These are phyloP conservation scores for Trematosphaeria pertusa DNA, from an alignment of 2,329 filamentous ascomycete genomes.

Conservation along the genomic window DNA sequence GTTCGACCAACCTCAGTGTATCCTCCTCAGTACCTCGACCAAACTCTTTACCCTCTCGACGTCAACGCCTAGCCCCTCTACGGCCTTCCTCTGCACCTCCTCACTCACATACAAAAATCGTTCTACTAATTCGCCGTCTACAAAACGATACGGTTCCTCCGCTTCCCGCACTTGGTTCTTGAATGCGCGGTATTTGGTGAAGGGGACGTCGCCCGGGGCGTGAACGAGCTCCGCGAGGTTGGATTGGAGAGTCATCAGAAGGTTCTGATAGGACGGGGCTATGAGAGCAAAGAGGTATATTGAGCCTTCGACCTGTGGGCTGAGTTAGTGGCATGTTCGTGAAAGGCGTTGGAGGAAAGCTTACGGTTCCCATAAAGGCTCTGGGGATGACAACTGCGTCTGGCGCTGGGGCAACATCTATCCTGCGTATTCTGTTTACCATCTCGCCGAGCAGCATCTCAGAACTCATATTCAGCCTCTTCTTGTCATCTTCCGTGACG, in stretches of 20 bases:
- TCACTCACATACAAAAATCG: slow-evolving; percentile 77
- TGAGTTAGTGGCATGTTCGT: slow-evolving; percentile 16
- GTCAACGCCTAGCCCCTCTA: slow-evolving; percentile 62
- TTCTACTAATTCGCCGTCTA: slow-evolving; percentile 92
- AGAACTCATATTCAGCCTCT: slow-evolving; percentile 73
- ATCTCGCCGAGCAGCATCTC: slow-evolving; percentile 91
- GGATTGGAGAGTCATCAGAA: slow-evolving; percentile 82
- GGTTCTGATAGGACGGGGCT: slow-evolving; percentile 72
- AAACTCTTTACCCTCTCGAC: slow-evolving; percentile 64
- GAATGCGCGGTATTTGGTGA: slow-evolving; percentile 83
- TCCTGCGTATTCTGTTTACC: slow-evolving; percentile 83
- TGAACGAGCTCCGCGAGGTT: slow-evolving; percentile 71
- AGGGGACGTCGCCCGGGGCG: slow-evolving; percentile 76
- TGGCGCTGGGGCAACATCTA: slow-evolving; percentile 70
- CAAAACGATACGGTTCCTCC: slow-evolving; percentile 81
- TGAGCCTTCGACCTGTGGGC: slow-evolving; percentile 77
- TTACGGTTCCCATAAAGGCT: slow-evolving; percentile 88
- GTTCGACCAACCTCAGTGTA: no score
- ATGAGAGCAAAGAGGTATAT: slow-evolving; percentile 91
- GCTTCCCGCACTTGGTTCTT: slow-evolving; percentile 73
- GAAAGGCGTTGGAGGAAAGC: slow-evolving; percentile 35
- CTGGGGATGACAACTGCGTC: slow-evolving; percentile 76
- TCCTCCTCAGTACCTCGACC: slow-evolving; percentile 63
- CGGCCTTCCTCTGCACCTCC: slow-evolving; percentile 61
- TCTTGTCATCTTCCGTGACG: slow-evolving; percentile 75